Conservation (phyloP, 2,329 filamentous ascomycete species). For the Dactylellina leptospora region DNA sequence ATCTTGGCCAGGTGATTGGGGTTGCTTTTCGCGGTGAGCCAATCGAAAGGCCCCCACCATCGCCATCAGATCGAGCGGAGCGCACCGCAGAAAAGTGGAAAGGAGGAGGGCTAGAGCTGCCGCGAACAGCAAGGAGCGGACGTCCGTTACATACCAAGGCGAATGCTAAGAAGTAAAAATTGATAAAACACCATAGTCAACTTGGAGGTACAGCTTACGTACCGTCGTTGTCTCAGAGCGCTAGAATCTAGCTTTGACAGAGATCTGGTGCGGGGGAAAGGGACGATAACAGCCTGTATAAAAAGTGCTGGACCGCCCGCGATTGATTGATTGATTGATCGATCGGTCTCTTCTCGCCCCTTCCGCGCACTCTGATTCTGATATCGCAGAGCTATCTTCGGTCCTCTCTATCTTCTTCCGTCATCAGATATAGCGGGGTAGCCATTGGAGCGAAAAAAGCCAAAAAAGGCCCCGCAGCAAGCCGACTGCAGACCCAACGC, state of each 20-base stretch:
- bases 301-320: too few species aligned
- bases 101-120: slow-evolving; percentile 47
- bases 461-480: slow-evolving; percentile 28
- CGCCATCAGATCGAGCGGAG: slow-evolving; percentile 38
- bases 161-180: slow-evolving; percentile 7
- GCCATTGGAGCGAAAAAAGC: slow-evolving; percentile 21
- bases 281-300: too few species aligned
- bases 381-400: too few species aligned
- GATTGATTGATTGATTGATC: too few species aligned
- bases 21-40: slow-evolving; percentile 17
- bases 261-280: slow-evolving; percentile 28
- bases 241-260: neutral
- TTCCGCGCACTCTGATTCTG: too few species aligned
- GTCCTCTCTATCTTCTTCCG: too few species aligned
- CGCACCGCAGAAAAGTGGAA: slow-evolving; percentile 42
- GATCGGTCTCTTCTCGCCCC: too few species aligned
- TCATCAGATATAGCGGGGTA: slow-evolving; percentile 34
- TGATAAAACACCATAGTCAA: slow-evolving; percentile 9
- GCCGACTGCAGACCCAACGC: slow-evolving; percentile 30
- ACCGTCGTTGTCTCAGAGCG: neutral
- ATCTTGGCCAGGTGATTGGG: slow-evolving; percentile 19
- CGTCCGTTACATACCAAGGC: slow-evolving; percentile 5
- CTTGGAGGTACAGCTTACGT: slow-evolving; percentile 9
- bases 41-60: slow-evolving; percentile 29
- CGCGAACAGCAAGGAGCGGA: slow-evolving; percentile 30